phyloP scores from a whole-genome alignment of 495 filamentous ascomycete species.

The Talaromyces ruber region DNA sequence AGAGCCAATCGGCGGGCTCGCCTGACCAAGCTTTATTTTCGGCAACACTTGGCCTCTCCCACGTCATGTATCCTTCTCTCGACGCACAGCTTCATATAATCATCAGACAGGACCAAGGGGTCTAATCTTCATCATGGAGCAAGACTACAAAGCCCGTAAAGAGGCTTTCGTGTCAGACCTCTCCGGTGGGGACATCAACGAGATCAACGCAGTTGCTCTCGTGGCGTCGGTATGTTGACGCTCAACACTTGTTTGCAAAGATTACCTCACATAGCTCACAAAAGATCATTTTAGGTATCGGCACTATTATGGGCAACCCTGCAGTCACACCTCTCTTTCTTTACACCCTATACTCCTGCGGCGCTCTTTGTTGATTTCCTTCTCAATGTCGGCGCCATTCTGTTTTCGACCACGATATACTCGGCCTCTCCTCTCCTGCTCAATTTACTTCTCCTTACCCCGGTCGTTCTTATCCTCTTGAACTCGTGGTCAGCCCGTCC shows the following conservation, averaged over 20 bases:
- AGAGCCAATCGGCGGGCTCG: neutral
- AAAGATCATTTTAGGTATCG: conserved; percentile 48
- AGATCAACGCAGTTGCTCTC: conserved; percentile 79
- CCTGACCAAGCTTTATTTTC: neutral
- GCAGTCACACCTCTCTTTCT: conserved; percentile 80
- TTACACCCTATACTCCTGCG: conserved; percentile 60
- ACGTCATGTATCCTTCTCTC: neutral
- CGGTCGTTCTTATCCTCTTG: conserved; percentile 54
- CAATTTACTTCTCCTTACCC: conserved; percentile 63
- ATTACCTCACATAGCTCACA: neutral
- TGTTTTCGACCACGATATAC: conserved; percentile 84
- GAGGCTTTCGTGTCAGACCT: conserved; percentile 93
- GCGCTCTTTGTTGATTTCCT: conserved; percentile 73
- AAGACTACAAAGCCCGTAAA: conserved; percentile 79
- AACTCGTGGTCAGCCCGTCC: conserved; percentile 30
- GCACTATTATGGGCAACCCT: conserved; percentile 83
- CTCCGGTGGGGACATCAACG: conserved; percentile 70
- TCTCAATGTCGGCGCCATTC: conserved; percentile 70
- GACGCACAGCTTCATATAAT: neutral
- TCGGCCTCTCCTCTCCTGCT: conserved; percentile 66
- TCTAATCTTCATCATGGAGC: conserved; percentile 34
- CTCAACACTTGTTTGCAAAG: neutral
- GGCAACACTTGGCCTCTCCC: neutral
- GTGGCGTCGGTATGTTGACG: conserved; percentile 66
- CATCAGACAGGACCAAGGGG: neutral